Evolutionary conservation across 2,329 filamentous ascomycete species (phyloP), one percentile per base, ranked within the genome.

Genomic region (Geosmithia morbida): DNA sequence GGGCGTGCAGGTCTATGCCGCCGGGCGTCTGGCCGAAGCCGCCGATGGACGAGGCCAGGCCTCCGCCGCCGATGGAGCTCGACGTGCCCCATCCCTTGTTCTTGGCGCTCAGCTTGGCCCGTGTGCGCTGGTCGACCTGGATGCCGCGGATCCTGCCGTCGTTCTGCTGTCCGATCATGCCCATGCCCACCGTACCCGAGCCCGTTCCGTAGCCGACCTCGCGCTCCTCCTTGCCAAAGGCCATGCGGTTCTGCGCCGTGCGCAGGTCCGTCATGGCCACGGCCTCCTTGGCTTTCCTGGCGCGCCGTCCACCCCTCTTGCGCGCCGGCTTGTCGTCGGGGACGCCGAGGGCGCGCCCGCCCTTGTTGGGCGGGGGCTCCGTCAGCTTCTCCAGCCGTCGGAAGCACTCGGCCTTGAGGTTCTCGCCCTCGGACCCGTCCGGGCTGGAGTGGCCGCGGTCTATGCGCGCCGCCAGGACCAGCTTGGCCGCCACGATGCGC

Each of bases 231-330:
- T 94, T 92, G 49, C 89, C 89, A 59, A 98, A 98, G 0, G 83
- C 87, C 77, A 98, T 83, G 47, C 92, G 79, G 67, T 98, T 98
- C 66, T 97, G 92, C 4, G 88, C 88, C 64, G 97, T 96, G 53
- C 89, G 82, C 29, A 98, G 71, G 48, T 98, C 92, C 0, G 92
- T 98, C 87, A 96, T 94, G 50, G 92, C 90, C 7, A 87, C 87
- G 3, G 90, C 89, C 64, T 95, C 92, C 74, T 98, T 98, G 50
- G 90, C 90, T 64, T 95, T 95, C 49, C 92, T 74, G 13, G 89
- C 92, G 53, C 88, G 75, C 48, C 90, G 75, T 46, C 92, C 92
- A 63, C 92, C 92, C 53, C 92, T 85, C 64, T 98, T 98, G 33
- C 89, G 76, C 1, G 86, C 81, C 1, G 88, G 92, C 63, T 97